These are phyloP conservation scores for Brassica nigra DNA, from an alignment of 345 rosid genomes.

Conservation along the genomic window DNA sequence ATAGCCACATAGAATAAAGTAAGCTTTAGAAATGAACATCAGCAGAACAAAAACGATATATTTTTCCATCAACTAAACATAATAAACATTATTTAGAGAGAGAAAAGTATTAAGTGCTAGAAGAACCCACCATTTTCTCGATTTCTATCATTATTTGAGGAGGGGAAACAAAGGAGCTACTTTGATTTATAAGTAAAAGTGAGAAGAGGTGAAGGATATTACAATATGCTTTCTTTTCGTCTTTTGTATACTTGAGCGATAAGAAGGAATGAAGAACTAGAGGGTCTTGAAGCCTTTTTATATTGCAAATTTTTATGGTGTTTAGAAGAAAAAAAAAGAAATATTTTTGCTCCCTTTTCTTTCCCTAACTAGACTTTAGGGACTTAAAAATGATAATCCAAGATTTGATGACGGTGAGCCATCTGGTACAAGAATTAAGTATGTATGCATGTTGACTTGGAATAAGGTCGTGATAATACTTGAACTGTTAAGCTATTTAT, in stretches of 20 bases:
- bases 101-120: slow-evolving; percentile 5
- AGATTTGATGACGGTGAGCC: neutral
- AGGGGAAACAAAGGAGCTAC: neutral
- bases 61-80: neutral
- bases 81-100: neutral
- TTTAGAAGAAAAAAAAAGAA: neutral
- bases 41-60: neutral
- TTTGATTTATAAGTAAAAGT: slow-evolving; percentile 32
- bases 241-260: neutral
- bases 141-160: slow-evolving; percentile 5
- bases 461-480: neutral
- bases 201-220: slow-evolving; percentile 5
- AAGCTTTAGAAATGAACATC: neutral
- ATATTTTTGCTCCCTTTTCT: neutral
- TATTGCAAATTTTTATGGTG: neutral
- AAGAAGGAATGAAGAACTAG: slow-evolving; percentile 3
- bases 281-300: neutral
- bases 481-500: neutral
- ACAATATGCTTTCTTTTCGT: neutral
- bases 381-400: neutral
- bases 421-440: neutral
- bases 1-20: neutral
- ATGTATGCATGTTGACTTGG: slow-evolving; percentile 12
- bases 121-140: slow-evolving; percentile 55
- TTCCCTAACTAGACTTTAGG: neutral